These are phyloP conservation scores for Sinapis alba DNA, from an alignment of 441 rosid genomes.

Conservation along the genomic window DNA sequence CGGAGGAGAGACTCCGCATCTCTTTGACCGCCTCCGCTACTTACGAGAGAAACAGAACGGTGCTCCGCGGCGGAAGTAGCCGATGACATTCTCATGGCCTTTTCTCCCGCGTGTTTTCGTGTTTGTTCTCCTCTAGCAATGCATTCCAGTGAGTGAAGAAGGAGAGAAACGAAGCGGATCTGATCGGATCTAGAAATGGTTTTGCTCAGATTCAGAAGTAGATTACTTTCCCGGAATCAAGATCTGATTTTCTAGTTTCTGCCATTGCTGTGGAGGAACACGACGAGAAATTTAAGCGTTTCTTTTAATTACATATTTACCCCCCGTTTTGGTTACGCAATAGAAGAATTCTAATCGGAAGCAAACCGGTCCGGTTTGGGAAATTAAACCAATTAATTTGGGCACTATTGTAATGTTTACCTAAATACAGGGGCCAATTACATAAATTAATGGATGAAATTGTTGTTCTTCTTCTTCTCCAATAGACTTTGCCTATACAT, in stretches of 20 bases:
- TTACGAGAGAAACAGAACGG: slow-evolving; percentile 37
- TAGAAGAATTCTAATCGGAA: background rate
- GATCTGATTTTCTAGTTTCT: slow-evolving; percentile 30
- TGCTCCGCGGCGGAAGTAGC: slow-evolving; percentile 48
- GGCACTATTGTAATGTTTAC: background rate
- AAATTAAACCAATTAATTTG: background rate
- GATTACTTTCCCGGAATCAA: slow-evolving; percentile 20
- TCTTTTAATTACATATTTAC: background rate
- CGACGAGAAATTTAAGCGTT: slow-evolving; percentile 35
- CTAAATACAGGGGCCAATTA: background rate
- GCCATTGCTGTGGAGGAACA: slow-evolving; percentile 33
- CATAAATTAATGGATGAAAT: background rate
- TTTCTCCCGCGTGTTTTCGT: slow-evolving; percentile 11
- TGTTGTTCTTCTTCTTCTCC: background rate
- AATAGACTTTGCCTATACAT: background rate
- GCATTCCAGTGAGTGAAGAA: slow-evolving; percentile 22
- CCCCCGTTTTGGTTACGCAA: slow-evolving; percentile 15
- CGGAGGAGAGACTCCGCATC: slow-evolving; percentile 92
- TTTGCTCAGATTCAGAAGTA: slow-evolving; percentile 36
- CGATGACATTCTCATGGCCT: slow-evolving; percentile 49
- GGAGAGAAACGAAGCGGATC: slow-evolving; percentile 17
- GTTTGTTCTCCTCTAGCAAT: slow-evolving; percentile 25
- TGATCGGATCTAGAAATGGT: slow-evolving; percentile 36
- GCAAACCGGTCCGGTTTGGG: slow-evolving; percentile 19
- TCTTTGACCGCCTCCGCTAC: slow-evolving; percentile 63